Percentiles rank a stretch among this genome's conserved stretches.
These are phyloP conservation scores for Dryas octopetala DNA, from an alignment of 306 rosid genomes.

Conservation along the genomic window DNA sequence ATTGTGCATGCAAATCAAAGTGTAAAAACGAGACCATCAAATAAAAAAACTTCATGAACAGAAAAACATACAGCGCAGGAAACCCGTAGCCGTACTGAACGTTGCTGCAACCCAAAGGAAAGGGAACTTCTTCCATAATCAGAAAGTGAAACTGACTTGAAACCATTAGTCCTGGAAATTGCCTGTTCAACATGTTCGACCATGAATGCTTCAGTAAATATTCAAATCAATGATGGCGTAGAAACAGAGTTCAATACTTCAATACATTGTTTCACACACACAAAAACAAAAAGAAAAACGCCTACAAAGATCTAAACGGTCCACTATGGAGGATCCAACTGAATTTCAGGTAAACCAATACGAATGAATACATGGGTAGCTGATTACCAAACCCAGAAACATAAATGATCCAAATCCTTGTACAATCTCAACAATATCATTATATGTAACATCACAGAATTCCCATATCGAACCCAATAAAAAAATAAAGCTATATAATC, in stretches of 20 bases:
- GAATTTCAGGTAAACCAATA: not conserved
- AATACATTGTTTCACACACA: not conserved
- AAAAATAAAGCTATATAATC: not conserved
- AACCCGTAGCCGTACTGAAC: slow-evolving; percentile 38
- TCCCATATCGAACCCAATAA: not conserved
- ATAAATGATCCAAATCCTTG: not conserved
- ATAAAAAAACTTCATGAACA: slow-evolving; percentile 10
- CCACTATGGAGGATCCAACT: not conserved
- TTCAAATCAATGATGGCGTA: not conserved
- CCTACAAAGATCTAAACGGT: not conserved
- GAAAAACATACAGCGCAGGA: slow-evolving; percentile 58
- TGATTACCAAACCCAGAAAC: not conserved
- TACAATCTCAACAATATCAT: not conserved
- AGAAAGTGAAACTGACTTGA: slow-evolving; percentile 32
- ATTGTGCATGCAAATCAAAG: slow-evolving; percentile 3
- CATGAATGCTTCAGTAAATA: slow-evolving; percentile 14
- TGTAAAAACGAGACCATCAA: slow-evolving; percentile 5
- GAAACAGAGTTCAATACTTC: not conserved
- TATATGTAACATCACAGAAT: not conserved
- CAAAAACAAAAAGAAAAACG: not conserved
- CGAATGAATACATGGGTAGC: not conserved
- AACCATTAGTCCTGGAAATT: slow-evolving; percentile 22
- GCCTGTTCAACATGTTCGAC: slow-evolving; percentile 41
- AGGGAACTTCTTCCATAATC: slow-evolving; percentile 42
- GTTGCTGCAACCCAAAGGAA: slow-evolving; percentile 34